Base-by-base conservation (phyloP, 768 basidiomycete species). In the Hortiboletus campestris region DNA sequence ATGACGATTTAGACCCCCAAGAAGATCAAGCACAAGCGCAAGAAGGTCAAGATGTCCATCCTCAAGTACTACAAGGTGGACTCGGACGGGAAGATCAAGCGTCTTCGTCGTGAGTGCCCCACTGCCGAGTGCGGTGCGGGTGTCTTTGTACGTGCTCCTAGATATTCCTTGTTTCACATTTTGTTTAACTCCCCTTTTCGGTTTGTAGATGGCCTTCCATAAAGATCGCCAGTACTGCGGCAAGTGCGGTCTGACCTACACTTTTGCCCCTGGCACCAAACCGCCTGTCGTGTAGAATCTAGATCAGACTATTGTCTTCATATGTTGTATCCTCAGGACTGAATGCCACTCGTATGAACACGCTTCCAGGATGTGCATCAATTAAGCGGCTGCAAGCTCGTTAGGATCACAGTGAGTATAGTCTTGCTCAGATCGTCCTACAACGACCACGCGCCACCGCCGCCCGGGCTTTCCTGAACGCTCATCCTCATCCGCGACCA, bases 11-110 rank as follows among this genome's bases (percentile, higher is more conserved):
- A 91, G 89, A 96, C 94, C 69, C 94, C 94, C 76, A 97, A 96
- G 85, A 98, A 98, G 84, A 86, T 97, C 85, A 98, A 97, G 88
- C 95, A 96, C 83, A 97, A 97, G 86, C 88, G 90, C 76, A 98
- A 98, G 85, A 97, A 98, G 84, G 93, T 96, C 82, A 98, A 98
- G 89, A 98, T 99, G 94, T 80, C 94, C 70, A 97, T 98, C 79
- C 82, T 99, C 75, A 98, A 98, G 80, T 99, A 97, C 84, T 99
- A 98, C 83, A 96, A 97, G 80, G 95, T 99, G 66, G 96, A 98
- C 78, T 95, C 94, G 44, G 96, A 98, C 67, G 97, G 96, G 74
- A 98, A 97, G 80, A 95, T 98, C 83, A 97, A 97, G 84, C 94
- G 97, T 73, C 86, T 99, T 58, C 86, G 96, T 71, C 92, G 97